Evolutionary conservation across 148 eudicot species (phyloP).

Genomic region (Euryodendron excelsum): DNA sequence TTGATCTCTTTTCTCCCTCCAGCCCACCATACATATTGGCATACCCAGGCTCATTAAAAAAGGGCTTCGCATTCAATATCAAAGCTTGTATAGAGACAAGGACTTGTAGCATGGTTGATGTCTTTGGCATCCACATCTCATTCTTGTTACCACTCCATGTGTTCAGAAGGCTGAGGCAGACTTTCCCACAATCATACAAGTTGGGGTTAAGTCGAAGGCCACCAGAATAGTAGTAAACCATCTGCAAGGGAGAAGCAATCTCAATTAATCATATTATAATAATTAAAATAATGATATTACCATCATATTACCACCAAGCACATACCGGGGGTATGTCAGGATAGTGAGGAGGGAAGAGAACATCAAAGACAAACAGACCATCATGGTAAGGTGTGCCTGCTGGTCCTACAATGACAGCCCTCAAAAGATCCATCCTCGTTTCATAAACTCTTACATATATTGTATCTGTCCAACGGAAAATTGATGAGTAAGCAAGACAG

Average conservation of each 20-base stretch:
- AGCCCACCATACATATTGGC: slow-evolving; percentile 26
- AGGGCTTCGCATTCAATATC: slow-evolving; percentile 73
- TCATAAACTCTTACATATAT: slow-evolving; percentile 72
- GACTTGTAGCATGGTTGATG: slow-evolving; percentile 90
- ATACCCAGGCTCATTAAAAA: slow-evolving; percentile 83
- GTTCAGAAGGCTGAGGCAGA: slow-evolving; percentile 85
- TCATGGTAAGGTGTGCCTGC: slow-evolving; percentile 88
- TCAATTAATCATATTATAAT: not conserved
- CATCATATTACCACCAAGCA: not conserved
- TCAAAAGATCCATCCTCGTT: slow-evolving; percentile 70
- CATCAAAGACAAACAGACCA: slow-evolving; percentile 78
- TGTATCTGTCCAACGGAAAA: slow-evolving; percentile 39
- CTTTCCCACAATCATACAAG: slow-evolving; percentile 80
- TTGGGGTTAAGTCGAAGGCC: slow-evolving; percentile 88
- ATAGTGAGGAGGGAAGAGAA: slow-evolving; percentile 58
- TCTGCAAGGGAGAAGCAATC: slow-evolving; percentile 34
- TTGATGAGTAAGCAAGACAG: not conserved
- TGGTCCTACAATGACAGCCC: slow-evolving; percentile 72
- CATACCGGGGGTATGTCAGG: slow-evolving; percentile 72
- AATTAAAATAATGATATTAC: not conserved
- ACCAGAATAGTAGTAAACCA: slow-evolving; percentile 71
- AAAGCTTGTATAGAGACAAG: slow-evolving; percentile 88
- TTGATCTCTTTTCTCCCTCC: slow-evolving; percentile 42
- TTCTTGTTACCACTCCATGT: slow-evolving; percentile 68
- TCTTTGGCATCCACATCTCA: slow-evolving; percentile 72